These are phyloP conservation scores for Metschnikowia rubicola DNA, from an alignment of 805 yeast genomes.

Conservation along the genomic window DNA sequence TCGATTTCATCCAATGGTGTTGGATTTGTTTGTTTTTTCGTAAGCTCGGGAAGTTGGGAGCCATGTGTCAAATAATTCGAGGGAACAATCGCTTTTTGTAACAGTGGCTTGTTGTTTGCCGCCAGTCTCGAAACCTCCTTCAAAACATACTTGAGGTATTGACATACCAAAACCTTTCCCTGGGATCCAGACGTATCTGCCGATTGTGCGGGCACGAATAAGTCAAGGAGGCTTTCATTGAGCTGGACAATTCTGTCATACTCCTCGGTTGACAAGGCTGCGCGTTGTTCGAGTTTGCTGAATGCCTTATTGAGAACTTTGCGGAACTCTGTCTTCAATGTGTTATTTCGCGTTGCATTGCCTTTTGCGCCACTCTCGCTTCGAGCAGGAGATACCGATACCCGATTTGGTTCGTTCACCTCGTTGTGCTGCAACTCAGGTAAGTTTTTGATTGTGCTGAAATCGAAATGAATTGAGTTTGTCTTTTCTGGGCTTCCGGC, in stretches of 20 bases:
- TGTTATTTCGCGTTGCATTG: slow-evolving; percentile 6
- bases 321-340: slow-evolving; percentile 17
- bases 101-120: slow-evolving; percentile 7
- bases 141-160: slow-evolving; percentile 37
- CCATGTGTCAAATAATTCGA: slow-evolving; percentile 20
- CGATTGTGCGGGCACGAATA: slow-evolving; percentile 22
- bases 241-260: slow-evolving; percentile 24
- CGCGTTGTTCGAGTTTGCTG: slow-evolving; percentile 30
- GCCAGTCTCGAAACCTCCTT: slow-evolving; percentile 31
- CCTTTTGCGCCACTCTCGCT: background rate
- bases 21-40: slow-evolving; percentile 1
- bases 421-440: slow-evolving; percentile 2
- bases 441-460: slow-evolving; percentile 27
- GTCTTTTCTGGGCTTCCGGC: slow-evolving; percentile 10
- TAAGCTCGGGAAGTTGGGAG: background rate
- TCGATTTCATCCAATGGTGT: slow-evolving; percentile 37
- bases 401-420: background rate
- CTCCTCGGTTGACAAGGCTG: slow-evolving; percentile 30
- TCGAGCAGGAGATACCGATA: slow-evolving; percentile 1
- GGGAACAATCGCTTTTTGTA: slow-evolving; percentile 36
- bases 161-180: slow-evolving; percentile 33
- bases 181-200: slow-evolving; percentile 18
- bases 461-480: slow-evolving; percentile 31
- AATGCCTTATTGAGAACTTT: slow-evolving; percentile 19
- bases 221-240: slow-evolving; percentile 17